Percentiles rank a stretch among this genome's conserved stretches.
Evolutionary conservation across 2,329 filamentous ascomycete genomes (phyloP).

Genomic region (Aspergillus hortae): DNA sequence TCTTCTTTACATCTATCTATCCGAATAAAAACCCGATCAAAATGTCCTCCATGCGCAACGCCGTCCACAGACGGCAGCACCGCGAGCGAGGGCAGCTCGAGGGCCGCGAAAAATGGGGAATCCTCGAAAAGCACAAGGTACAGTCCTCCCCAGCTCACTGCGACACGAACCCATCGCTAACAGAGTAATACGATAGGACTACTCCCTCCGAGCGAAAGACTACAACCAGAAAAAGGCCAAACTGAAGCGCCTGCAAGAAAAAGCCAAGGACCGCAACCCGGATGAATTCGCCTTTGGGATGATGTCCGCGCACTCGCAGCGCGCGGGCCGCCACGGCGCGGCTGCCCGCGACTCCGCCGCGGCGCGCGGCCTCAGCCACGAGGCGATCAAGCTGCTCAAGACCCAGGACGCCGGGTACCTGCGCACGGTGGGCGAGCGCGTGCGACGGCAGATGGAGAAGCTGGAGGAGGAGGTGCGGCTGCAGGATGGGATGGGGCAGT

Average conservation of each 20-base stretch:
- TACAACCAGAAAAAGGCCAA: constrained; percentile 61
- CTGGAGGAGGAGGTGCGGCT: constrained; percentile 44
- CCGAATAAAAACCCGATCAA: constrained; percentile 9
- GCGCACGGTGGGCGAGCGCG: constrained; percentile 55
- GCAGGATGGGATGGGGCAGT: constrained; percentile 35
- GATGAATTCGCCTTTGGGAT: constrained; percentile 67
- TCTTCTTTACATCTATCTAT: no score
- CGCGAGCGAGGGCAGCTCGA: constrained; percentile 83
- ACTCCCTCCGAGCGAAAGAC: constrained; percentile 62
- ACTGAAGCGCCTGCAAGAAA: constrained; percentile 56
- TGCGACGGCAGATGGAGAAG: constrained; percentile 52
- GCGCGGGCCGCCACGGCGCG: constrained; percentile 42
- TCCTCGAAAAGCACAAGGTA: constrained; percentile 94
- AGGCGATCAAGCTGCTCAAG: constrained; percentile 62
- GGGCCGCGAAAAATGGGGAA: constrained; percentile 79
- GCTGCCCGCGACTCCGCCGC: constrained; percentile 38
- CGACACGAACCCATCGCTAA: no score
- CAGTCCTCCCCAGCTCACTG: no score
- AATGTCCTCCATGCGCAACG: constrained; percentile 59
- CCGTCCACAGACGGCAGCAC: constrained; percentile 77
- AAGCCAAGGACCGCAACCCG: constrained; percentile 59
- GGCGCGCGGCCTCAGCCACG: constrained; percentile 44
- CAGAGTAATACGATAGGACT: constrained; percentile 45
- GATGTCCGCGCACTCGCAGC: constrained; percentile 49
- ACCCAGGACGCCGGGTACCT: constrained; percentile 63